phyloP scores from a whole-genome alignment of 768 basidiomycete genomes.

The Cyathus striatus region DNA sequence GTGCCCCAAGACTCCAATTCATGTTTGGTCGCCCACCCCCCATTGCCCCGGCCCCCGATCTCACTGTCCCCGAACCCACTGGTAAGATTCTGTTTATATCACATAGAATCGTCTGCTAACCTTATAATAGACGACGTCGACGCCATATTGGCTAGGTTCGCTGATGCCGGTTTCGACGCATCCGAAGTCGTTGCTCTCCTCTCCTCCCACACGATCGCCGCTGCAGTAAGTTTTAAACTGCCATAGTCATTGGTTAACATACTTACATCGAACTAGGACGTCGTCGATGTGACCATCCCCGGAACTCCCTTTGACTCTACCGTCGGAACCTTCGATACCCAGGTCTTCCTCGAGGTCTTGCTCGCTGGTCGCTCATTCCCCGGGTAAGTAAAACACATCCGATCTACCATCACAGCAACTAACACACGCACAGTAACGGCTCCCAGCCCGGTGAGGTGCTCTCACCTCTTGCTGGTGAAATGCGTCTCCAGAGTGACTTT shows the following conservation, averaged over 20 bases:
- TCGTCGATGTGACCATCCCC: constrained; percentile 8
- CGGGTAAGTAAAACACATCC: constrained; percentile 6
- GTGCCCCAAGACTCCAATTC: constrained; percentile 25
- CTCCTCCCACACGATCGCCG: constrained; percentile 19
- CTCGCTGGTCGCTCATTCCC: constrained; percentile 15
- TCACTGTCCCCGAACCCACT: constrained; percentile 16
- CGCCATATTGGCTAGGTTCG: constrained; percentile 16
- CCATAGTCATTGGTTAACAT: constrained; percentile 8
- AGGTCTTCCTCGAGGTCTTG: constrained; percentile 31
- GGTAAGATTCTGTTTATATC: constrained; percentile 1
- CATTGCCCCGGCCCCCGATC: constrained; percentile 12
- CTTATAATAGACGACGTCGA: constrained; percentile 14
- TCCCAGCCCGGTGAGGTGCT: constrained; percentile 22
- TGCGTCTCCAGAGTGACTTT: constrained; percentile 35
- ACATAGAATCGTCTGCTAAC: neutral
- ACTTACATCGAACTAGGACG: constrained; percentile 9
- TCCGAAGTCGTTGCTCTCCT: constrained; percentile 18
- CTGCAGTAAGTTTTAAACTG: constrained; percentile 7
- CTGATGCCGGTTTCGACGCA: constrained; percentile 18
- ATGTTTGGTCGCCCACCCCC: constrained; percentile 21
- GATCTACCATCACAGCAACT: neutral
- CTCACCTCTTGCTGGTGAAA: constrained; percentile 29
- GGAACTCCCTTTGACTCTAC: constrained; percentile 33
- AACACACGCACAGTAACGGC: constrained; percentile 5
- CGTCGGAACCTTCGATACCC: constrained; percentile 25